phyloP scores from a whole-genome alignment of 306 rosid genomes.

The Cucurbita argyrosperma region DNA sequence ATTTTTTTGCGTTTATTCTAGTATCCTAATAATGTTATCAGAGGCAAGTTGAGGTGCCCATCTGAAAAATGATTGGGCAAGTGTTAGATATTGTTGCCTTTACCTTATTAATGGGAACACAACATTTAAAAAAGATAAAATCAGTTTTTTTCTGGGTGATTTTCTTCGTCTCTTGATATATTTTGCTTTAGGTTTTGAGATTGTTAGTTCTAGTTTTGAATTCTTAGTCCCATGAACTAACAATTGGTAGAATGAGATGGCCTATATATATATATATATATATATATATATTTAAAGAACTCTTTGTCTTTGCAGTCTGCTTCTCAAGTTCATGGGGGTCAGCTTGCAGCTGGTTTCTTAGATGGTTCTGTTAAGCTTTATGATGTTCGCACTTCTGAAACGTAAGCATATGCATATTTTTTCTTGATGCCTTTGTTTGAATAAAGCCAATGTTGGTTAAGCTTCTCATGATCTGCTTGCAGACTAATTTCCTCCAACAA shows the following conservation, averaged over 20 bases:
- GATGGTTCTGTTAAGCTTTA: slow-evolving; percentile 87
- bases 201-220: background rate
- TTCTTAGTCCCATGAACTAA: background rate
- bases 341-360: slow-evolving; percentile 83
- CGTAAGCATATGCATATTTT: slow-evolving; percentile 36
- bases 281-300: background rate
- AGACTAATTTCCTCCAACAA: background rate
- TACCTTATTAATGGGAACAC: background rate
- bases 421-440: background rate
- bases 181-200: background rate
- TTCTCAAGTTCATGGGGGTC: slow-evolving; percentile 92
- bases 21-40: background rate
- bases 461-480: background rate
- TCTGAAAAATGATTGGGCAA: background rate
- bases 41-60: background rate
- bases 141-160: background rate
- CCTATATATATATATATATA: background rate
- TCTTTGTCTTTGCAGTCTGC: slow-evolving; percentile 47
- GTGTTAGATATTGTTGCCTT: background rate
- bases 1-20: background rate
- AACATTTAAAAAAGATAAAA: background rate
- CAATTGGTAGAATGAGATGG: background rate
- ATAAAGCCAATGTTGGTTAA: background rate
- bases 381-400: slow-evolving; percentile 71
- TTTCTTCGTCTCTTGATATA: background rate